Base-by-base conservation (phyloP, 306 rosid genomes). In the Sicyos baderoa region DNA sequence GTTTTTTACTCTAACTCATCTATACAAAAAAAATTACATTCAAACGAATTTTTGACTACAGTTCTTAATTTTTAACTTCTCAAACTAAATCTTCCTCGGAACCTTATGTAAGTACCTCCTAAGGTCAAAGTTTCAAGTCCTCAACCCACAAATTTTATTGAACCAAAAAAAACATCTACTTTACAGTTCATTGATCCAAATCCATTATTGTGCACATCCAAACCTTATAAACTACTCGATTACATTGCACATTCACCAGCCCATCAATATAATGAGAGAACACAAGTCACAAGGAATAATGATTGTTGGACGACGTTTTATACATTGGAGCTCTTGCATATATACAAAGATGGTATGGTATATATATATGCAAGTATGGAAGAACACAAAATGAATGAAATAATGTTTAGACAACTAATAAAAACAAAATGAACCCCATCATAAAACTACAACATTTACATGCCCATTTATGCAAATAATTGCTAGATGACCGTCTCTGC, bases 401-500 rank as follows among this genome's bases (percentile, higher is more conserved):
- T 78, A 82, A 83, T 85, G 76, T 80, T 25, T 25, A 11, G 59
- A 72, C 18, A 32, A 25, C 4, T 45, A 75, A 61, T 54, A 82
- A 82, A 51, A 65, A 51, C 53, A 55, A 55, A 18, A 67, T 51
- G 68, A 69, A 68, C 53, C 22, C 60, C 55, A 76, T 52, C 52
- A 77, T 55, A 52, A 54, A 55, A 18, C 53, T 64, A 53, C 21
- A 25, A 42, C 55, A 23, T 21, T 49, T 70, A 49, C 76, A 74
- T 56, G 66, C 63, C 72, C 18, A 18, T 72, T 84, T 85, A 89
- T 0, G 95, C 82, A 80, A 89, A 93, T 77, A 93, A 78, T 81
- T 93, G 99, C 76, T 93, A 96, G 80, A 93, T 93, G 70, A 88
- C 99, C 3, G 82, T 88, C 87, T 93, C 99, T 0, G 99, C 97